Conservation (phyloP, 441 rosid genomes). For the Corymbia citriodora region DNA sequence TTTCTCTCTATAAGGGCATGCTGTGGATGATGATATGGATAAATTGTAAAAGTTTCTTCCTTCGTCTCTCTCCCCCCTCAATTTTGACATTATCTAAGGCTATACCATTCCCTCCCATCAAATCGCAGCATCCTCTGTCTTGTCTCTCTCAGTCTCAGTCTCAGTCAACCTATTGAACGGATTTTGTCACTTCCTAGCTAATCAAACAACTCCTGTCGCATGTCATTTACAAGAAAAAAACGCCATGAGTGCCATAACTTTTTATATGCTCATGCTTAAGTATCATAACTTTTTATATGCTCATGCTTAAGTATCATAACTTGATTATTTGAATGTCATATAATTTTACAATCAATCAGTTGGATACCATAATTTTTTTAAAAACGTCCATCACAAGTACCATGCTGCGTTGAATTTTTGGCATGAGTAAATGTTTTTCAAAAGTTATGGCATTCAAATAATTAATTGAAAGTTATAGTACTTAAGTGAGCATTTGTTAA, state of each 20-base stretch:
- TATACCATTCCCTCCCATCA: not conserved
- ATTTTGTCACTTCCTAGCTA: not conserved
- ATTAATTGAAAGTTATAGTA: too few relatives aligned
- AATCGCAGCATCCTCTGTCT: not conserved
- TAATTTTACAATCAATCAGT: not conserved
- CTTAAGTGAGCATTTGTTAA: not conserved
- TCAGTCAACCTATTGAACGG: fast-evolving
- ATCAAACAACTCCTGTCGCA: not conserved
- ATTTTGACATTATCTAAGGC: not conserved
- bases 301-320: too few relatives aligned
- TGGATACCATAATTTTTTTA: not conserved
- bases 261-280: not conserved
- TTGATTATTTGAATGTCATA: too few relatives aligned
- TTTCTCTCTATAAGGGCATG: not conserved
- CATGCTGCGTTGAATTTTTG: not conserved
- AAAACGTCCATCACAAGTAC: not conserved
- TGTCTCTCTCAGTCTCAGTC: not conserved
- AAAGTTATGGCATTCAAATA: not conserved
- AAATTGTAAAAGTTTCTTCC: not conserved
- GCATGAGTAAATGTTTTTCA: not conserved
- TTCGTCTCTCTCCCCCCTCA: not conserved
- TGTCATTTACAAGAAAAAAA: fast-evolving
- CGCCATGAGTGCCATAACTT: too few relatives aligned
- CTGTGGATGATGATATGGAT: not conserved
- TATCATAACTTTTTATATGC: not conserved